Conservation (phyloP, 805 yeast species). For the Phaffomyces opuntiae region DNA sequence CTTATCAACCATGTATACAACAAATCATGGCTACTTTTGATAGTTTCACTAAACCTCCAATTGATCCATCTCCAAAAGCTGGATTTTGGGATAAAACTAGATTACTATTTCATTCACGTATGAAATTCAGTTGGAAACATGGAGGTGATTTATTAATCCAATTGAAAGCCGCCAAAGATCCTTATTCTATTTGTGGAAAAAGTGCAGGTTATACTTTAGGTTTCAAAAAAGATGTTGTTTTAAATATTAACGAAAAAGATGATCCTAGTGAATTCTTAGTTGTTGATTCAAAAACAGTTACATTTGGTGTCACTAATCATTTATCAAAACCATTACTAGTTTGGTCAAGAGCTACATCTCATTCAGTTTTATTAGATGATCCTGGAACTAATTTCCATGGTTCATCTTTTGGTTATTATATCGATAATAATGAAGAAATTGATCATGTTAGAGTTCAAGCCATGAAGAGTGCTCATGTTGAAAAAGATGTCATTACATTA, state of each 20-base stretch:
- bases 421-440: slow-evolving; percentile 20
- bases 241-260: slow-evolving; percentile 58
- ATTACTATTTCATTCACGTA: slow-evolving; percentile 66
- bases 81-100: slow-evolving; percentile 94
- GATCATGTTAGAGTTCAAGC: slow-evolving; percentile 15
- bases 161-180: slow-evolving; percentile 72
- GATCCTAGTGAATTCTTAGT: slow-evolving; percentile 63
- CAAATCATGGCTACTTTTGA: slow-evolving; percentile 74
- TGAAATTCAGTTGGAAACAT: slow-evolving; percentile 43
- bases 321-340: slow-evolving; percentile 43
- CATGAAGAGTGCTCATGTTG: slow-evolving; percentile 28
- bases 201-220: slow-evolving; percentile 74
- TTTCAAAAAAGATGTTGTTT: slow-evolving; percentile 55
- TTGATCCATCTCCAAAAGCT: slow-evolving; percentile 75
- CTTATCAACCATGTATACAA: slow-evolving; percentile 78
- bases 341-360: slow-evolving; percentile 49
- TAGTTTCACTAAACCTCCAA: slow-evolving; percentile 81
- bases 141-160: slow-evolving; percentile 49
- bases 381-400: slow-evolving; percentile 35
- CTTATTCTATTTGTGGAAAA: slow-evolving; percentile 60
- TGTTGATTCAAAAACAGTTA: slow-evolving; percentile 53
- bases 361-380: slow-evolving; percentile 40
- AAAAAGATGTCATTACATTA: slow-evolving; percentile 49
- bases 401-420: slow-evolving; percentile 43
- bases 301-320: slow-evolving; percentile 74